Evolutionary conservation across 2,329 filamentous ascomycete genomes (phyloP), one percentile per base, ranked within the genome.

Genomic region (Fusarium sp.): DNA sequence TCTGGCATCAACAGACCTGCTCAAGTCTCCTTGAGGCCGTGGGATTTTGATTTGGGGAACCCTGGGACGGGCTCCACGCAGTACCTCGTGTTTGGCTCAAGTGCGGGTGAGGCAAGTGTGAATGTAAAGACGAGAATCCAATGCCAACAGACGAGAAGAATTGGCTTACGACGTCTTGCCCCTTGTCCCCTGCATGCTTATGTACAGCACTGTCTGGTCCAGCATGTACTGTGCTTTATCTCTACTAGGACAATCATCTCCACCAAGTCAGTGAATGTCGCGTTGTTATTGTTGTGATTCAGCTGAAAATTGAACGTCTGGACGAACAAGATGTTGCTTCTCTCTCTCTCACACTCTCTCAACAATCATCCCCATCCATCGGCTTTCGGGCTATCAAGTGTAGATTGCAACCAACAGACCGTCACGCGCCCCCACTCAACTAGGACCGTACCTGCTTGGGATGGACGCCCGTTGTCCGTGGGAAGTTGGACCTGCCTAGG

Each of bases 31-130:
- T 59, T 65, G 63, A 58, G 68, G 62, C 56, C 63, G 61, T 72
- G 53, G 66, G 66, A 72, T 65, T 69, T 61, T 72, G 74, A 75
- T 72, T 76, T 76, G 76, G 76, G 73, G 75, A 78, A 77, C 77
- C 70, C 71, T 73, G 66, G 68, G 71, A 67, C 73, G 70, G 71
- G 64, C 74, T 71, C 74, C 73, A 76, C 67, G 62, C 59, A 54
- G 45, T 44, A 72, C 73, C 73, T 76, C 74, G 74, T 76, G 74
- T 76, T 75, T 74, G 68, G 60, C 57, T 40, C 30, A 60, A 65
- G 69, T 66, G 71, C 63, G 73, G 62, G 54, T 27, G 32, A 55
- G 50, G 53, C 60, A 68, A 61, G 61, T 71, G 66, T 50, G 63
- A 66, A 68, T 70, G 50, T 43, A 53, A 53, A 66, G 40, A 46